These are phyloP conservation scores for Dittrichia graveolens DNA, from an alignment of 129 eudicot genomes.

Conservation along the genomic window DNA sequence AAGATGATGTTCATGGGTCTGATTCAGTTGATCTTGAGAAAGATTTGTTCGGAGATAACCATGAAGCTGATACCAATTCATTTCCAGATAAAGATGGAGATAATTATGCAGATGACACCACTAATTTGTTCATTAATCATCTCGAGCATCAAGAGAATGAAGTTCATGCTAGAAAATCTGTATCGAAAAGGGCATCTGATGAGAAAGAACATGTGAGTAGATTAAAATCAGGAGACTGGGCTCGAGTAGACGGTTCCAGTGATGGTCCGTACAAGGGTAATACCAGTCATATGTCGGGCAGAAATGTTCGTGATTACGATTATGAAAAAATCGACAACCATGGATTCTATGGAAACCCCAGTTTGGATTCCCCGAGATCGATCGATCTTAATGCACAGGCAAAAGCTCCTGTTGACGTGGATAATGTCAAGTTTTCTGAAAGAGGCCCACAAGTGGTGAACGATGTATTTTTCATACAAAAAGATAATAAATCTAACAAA, in stretches of 20 bases:
- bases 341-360: constrained; percentile 37
- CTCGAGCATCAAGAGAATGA: constrained; percentile 41
- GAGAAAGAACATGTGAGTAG: constrained; percentile 51
- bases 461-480: constrained; percentile 7
- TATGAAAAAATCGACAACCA: constrained; percentile 38
- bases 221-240: constrained; percentile 46
- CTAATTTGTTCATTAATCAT: constrained; percentile 31
- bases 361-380: constrained; percentile 55
- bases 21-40: constrained; percentile 60
- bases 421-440: constrained; percentile 42
- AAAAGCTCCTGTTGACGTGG: constrained; percentile 44
- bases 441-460: constrained; percentile 38
- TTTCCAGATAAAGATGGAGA: constrained; percentile 46
- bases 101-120: constrained; percentile 42
- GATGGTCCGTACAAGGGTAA: constrained; percentile 38
- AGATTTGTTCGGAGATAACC: constrained; percentile 50
- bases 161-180: constrained; percentile 22
- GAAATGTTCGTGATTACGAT: constrained; percentile 48
- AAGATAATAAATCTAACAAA: constrained; percentile 14
- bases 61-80: constrained; percentile 42
- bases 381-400: constrained; percentile 42
- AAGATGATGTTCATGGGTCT: constrained; percentile 50
- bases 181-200: constrained; percentile 44
- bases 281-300: constrained; percentile 25
- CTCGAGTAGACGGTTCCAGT: constrained; percentile 44